These are phyloP conservation scores for Vitis rupestris DNA, from an alignment of 164 flowering plant genomes.

Conservation along the genomic window DNA sequence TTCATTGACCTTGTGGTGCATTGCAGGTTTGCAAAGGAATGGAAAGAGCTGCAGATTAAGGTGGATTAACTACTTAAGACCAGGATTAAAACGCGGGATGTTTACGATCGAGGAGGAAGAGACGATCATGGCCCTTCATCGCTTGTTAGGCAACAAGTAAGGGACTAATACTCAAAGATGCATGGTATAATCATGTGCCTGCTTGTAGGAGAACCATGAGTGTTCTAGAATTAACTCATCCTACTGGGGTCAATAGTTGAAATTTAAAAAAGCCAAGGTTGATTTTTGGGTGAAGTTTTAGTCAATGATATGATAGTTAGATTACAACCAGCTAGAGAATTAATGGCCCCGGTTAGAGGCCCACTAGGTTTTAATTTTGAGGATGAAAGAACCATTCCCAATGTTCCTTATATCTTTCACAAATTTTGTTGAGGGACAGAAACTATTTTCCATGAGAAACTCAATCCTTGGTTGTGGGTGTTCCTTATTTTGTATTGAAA, in stretches of 20 bases:
- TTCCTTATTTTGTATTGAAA: neutral
- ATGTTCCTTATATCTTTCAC: neutral
- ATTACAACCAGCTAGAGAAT: too few relatives aligned
- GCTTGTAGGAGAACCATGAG: neutral
- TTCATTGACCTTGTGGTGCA: neutral
- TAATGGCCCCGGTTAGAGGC: too few relatives aligned
- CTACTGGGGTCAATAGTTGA: too few relatives aligned
- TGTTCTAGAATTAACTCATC: too few relatives aligned
- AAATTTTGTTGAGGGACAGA: neutral
- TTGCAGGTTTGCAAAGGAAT: constrained; percentile 78
- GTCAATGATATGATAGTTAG: too few relatives aligned
- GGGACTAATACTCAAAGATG: constrained; percentile 3
- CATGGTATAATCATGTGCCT: neutral
- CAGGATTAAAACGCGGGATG: constrained; percentile 72
- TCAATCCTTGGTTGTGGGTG: too few relatives aligned
- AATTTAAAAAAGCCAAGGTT: too few relatives aligned
- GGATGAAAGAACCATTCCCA: too few relatives aligned
- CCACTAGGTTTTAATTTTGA: too few relatives aligned
- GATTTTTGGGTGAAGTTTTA: too few relatives aligned
- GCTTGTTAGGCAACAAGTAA: constrained; percentile 86
- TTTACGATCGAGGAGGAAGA: constrained; percentile 67
- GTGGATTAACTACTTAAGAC: constrained; percentile 89
- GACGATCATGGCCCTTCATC: constrained; percentile 61
- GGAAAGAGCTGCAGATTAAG: constrained; percentile 92
- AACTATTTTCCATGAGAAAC: neutral